Conservation (phyloP, 1,284 basidiomycete species). For the Somion occarium region DNA sequence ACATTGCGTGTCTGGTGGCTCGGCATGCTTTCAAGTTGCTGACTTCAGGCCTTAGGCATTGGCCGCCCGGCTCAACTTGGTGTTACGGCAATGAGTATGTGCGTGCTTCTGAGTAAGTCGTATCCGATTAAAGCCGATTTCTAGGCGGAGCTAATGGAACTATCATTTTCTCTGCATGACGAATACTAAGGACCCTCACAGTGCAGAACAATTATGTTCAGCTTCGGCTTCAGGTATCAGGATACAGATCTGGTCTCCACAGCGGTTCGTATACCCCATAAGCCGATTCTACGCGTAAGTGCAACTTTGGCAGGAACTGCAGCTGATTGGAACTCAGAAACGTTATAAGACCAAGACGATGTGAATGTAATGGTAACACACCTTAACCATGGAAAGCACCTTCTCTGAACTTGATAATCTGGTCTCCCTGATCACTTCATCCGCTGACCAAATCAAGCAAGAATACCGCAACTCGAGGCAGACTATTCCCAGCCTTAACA, state of each 20-base stretch:
- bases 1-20: too few species aligned
- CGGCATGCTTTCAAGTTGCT: too few species aligned
- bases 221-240: not conserved
- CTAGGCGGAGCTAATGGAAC: too few species aligned
- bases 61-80: too few species aligned
- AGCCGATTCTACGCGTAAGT: not conserved
- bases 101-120: too few species aligned
- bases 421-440: slow-evolving; percentile 4
- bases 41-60: too few species aligned
- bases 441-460: not conserved
- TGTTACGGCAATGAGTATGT: too few species aligned
- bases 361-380: not conserved
- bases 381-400: not conserved
- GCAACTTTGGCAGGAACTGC: not conserved
- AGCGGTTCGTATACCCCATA: not conserved
- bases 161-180: too few species aligned
- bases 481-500: not conserved
- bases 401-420: slow-evolving; percentile 1
- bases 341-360: not conserved
- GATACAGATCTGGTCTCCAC: not conserved
- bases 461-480: not conserved
- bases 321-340: not conserved
- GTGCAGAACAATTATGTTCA: too few species aligned
- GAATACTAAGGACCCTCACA: too few species aligned
- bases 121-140: too few species aligned